Percentiles rank a stretch among this genome's conserved stretches.
Conservation (phyloP, 768 basidiomycete species). For the Termitomyces heimii region DNA sequence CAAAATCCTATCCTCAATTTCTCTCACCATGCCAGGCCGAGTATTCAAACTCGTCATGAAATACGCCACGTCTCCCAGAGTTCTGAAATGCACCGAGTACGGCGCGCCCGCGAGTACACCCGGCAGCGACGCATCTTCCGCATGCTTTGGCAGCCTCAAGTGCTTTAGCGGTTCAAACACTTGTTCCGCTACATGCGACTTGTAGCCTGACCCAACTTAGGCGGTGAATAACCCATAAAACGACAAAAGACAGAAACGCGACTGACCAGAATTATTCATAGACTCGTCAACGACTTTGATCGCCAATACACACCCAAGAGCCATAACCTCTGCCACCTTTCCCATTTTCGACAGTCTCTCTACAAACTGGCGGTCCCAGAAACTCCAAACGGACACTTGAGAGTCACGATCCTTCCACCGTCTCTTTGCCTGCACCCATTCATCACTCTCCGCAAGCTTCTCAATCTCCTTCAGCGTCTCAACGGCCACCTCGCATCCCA, state of each 20-base stretch:
- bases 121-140: constrained; percentile 18
- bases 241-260: background rate
- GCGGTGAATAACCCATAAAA: too few species aligned
- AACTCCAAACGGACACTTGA: constrained; percentile 59
- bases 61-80: constrained; percentile 88
- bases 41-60: constrained; percentile 90
- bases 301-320: constrained; percentile 80
- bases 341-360: constrained; percentile 48
- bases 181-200: constrained; percentile 59
- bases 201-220: constrained; percentile 40
- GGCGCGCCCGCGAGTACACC: constrained; percentile 46
- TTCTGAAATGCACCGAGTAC: constrained; percentile 78
- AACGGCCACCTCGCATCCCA: constrained; percentile 90
- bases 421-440: constrained; percentile 53
- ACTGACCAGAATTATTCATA: constrained; percentile 36
- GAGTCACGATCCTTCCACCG: constrained; percentile 42
- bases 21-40: constrained; percentile 40
- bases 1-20: constrained; percentile 62
- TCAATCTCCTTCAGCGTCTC: constrained; percentile 68
- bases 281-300: constrained; percentile 61
- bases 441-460: constrained; percentile 35
- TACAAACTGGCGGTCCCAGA: constrained; percentile 81
- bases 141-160: constrained; percentile 14
- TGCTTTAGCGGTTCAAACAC: constrained; percentile 47
- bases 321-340: constrained; percentile 72